Evolutionary conservation across 1,284 basidiomycete genomes (phyloP).

Genomic region (Fomitopsis palustris): DNA sequence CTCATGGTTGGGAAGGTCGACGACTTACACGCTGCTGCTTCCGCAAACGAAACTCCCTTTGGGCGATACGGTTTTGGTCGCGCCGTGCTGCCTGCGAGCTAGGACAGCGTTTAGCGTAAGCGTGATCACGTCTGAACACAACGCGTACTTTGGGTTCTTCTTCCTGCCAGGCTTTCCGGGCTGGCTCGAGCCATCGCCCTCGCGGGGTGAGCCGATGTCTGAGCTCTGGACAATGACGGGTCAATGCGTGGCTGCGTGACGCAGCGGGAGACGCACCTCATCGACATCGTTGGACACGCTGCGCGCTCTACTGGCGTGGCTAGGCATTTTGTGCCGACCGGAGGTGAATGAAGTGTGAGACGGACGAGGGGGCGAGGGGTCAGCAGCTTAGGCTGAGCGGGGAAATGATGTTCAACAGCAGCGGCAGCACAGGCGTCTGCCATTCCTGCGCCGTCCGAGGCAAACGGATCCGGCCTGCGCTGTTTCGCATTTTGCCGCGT

Average conservation of each 20-base stretch:
- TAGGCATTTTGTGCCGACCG: slow-evolving; percentile 8
- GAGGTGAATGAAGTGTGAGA: not conserved
- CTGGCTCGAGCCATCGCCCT: slow-evolving; percentile 23
- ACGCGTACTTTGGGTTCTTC: slow-evolving; percentile 77
- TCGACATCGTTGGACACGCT: slow-evolving; percentile 51
- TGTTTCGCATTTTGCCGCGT: not conserved
- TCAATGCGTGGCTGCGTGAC: not conserved
- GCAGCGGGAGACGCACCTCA: slow-evolving; percentile 37
- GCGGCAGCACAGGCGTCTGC: not conserved
- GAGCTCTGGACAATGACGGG: slow-evolving; percentile 43
- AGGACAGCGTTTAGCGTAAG: slow-evolving; percentile 28
- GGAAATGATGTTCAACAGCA: not conserved
- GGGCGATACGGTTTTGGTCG: slow-evolving; percentile 91
- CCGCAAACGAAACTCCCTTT: slow-evolving; percentile 86
- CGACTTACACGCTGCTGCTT: slow-evolving; percentile 76
- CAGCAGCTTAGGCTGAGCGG: not conserved
- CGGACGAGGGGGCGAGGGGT: not conserved
- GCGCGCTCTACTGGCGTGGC: slow-evolving; percentile 45
- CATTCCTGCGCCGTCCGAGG: slow-evolving; percentile 2
- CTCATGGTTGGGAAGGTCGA: slow-evolving; percentile 5
- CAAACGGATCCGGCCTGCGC: slow-evolving; percentile 8
- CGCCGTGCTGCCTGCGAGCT: slow-evolving; percentile 83
- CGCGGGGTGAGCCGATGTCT: slow-evolving; percentile 56
- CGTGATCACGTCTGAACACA: slow-evolving; percentile 27
- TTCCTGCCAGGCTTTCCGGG: slow-evolving; percentile 71